Conservation (phyloP, 768 basidiomycete species). For the Neoboletus brunneissimus region DNA sequence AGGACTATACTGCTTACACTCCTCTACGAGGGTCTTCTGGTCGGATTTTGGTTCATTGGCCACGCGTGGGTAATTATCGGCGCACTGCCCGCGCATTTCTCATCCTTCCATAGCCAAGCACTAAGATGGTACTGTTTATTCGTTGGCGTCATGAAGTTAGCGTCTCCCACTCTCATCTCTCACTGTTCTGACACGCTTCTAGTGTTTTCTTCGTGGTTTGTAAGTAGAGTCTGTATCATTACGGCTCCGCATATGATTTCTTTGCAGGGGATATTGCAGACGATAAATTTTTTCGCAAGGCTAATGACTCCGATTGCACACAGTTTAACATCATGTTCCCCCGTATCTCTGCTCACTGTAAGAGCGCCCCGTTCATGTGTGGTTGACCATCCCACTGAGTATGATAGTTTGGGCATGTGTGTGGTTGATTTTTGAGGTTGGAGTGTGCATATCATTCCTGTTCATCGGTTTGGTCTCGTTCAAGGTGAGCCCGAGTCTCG, state of each 20-base stretch:
- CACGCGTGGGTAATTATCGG: slow-evolving; percentile 62
- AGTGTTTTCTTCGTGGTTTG: slow-evolving; percentile 88
- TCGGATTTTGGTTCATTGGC: slow-evolving; percentile 95
- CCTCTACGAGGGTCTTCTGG: slow-evolving; percentile 78
- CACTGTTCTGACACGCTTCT: slow-evolving; percentile 10
- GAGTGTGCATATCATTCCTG: slow-evolving; percentile 71
- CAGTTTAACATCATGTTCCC: slow-evolving; percentile 82
- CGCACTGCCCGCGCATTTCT: slow-evolving; percentile 4
- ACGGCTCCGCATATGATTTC: neutral
- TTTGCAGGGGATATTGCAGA: slow-evolving; percentile 86
- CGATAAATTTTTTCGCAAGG: slow-evolving; percentile 92
- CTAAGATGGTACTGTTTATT: slow-evolving; percentile 83
- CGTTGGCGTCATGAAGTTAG: slow-evolving; percentile 82
- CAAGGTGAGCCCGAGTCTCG: slow-evolving; percentile 50
- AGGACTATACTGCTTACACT: slow-evolving; percentile 86
- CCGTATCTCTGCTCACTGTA: slow-evolving; percentile 67
- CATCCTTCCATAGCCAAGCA: slow-evolving; percentile 52
- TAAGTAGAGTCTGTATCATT: slow-evolving; percentile 36
- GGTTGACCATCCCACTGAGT: neutral
- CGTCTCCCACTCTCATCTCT: slow-evolving; percentile 13
- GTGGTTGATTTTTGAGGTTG: slow-evolving; percentile 81
- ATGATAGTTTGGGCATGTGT: slow-evolving; percentile 75
- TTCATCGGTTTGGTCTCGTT: slow-evolving; percentile 81
- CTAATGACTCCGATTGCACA: slow-evolving; percentile 89
- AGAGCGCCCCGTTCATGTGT: slow-evolving; percentile 14